phyloP scores from a whole-genome alignment of 2,329 filamentous ascomycete genomes.

The Biscogniauxia marginata region DNA sequence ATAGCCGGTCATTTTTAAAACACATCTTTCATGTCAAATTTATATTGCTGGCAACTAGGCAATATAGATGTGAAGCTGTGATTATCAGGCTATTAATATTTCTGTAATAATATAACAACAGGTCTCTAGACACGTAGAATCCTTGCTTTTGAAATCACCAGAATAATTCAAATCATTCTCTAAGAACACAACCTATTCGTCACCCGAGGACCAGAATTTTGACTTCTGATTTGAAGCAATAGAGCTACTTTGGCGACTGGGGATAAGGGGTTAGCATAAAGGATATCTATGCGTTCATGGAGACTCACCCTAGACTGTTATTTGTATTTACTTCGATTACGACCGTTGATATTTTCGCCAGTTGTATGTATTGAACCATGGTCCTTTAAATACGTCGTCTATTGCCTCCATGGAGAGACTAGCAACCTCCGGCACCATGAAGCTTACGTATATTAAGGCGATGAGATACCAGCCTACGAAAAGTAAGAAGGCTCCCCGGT shows the following conservation, averaged over 20 bases:
- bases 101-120: too few relatives aligned
- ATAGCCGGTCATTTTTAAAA: too few relatives aligned
- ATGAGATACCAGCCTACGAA: slow-evolving; percentile 40
- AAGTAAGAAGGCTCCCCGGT: slow-evolving; percentile 44
- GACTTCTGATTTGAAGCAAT: neutral
- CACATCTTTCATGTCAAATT: too few relatives aligned
- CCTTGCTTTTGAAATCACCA: too few relatives aligned
- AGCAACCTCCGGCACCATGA: slow-evolving; percentile 40
- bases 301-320: neutral
- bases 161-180: too few relatives aligned
- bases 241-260: neutral
- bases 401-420: slow-evolving; percentile 35
- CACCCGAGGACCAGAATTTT: neutral
- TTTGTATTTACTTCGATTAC: neutral
- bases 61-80: too few relatives aligned
- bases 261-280: neutral
- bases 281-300: too few relatives aligned
- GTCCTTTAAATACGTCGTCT: slow-evolving; percentile 30
- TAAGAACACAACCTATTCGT: neutral
- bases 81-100: too few relatives aligned
- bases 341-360: neutral
- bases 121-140: too few relatives aligned
- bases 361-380: slow-evolving; percentile 19
- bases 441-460: slow-evolving; percentile 37
- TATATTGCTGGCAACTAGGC: too few relatives aligned